phyloP scores from a whole-genome alignment of 1,139 yeast species.

The Maudiozyma humilis region DNA sequence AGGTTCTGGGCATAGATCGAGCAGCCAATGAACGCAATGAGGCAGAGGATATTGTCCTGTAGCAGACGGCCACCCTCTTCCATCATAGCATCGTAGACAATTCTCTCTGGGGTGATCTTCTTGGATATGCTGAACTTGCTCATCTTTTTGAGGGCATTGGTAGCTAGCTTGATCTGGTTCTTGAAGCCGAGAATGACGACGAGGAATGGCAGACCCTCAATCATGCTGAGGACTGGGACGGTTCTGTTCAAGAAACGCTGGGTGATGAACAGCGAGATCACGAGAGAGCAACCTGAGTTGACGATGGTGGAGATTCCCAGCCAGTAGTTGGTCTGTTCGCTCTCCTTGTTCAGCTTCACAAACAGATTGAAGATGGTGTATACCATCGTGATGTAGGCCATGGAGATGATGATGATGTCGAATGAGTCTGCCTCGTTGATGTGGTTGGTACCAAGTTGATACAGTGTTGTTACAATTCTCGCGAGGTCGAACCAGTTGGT shows the following conservation, averaged over 20 bases:
- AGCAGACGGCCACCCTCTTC: constrained; percentile 63
- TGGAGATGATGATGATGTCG: constrained; percentile 70
- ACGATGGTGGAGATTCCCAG: constrained; percentile 74
- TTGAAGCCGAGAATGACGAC: constrained; percentile 92
- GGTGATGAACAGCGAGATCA: constrained; percentile 71
- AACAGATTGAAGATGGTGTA: constrained; percentile 74
- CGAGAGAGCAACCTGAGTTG: constrained; percentile 78
- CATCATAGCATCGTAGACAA: constrained; percentile 50
- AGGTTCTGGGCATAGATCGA: constrained; percentile 63
- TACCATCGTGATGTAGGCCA: constrained; percentile 87
- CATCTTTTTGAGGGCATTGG: constrained; percentile 34
- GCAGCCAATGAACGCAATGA: constrained; percentile 61
- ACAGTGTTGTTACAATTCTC: constrained; percentile 45
- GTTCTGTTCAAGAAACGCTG: constrained; percentile 39
- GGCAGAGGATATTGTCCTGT: constrained; percentile 73
- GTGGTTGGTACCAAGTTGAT: constrained; percentile 43
- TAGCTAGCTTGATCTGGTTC: constrained; percentile 71
- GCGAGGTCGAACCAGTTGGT: constrained; percentile 54
- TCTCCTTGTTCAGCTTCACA: constrained; percentile 57
- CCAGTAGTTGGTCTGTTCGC: constrained; percentile 80
- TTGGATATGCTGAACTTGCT: constrained; percentile 29
- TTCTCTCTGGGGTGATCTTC: constrained; percentile 29
- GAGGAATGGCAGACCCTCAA: constrained; percentile 90
- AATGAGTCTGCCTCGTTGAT: constrained; percentile 76
- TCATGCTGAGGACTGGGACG: constrained; percentile 66